Conservation (phyloP, 2,329 filamentous ascomycete species). For the Lecanicillium sp. region DNA sequence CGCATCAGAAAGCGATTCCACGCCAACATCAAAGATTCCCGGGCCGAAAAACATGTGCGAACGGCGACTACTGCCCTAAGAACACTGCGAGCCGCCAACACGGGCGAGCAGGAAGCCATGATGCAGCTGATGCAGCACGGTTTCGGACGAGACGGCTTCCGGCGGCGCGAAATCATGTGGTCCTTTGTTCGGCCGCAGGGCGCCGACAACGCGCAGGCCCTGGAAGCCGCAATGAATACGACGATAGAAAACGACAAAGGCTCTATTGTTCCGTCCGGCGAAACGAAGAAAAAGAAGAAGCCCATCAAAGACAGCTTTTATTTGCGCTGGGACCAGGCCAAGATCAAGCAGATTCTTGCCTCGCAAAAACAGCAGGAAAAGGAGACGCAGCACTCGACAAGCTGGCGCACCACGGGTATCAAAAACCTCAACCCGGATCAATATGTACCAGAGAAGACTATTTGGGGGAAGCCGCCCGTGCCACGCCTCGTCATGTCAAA, state of each 20-base stretch:
- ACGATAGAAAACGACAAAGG: neutral
- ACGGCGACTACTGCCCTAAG: slow-evolving; percentile 36
- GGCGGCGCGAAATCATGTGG: slow-evolving; percentile 39
- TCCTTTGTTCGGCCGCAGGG: slow-evolving; percentile 28
- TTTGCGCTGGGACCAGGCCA: slow-evolving; percentile 40
- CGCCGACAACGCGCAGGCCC: slow-evolving; percentile 30
- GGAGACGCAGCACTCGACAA: slow-evolving; percentile 11
- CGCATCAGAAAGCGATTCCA: slow-evolving; percentile 40
- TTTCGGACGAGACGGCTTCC: slow-evolving; percentile 46
- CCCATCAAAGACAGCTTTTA: slow-evolving; percentile 25
- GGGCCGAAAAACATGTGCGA: slow-evolving; percentile 24
- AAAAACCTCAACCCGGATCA: slow-evolving; percentile 25
- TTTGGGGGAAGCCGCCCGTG: slow-evolving; percentile 40
- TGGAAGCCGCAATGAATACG: slow-evolving; percentile 21
- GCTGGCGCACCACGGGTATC: slow-evolving; percentile 18
- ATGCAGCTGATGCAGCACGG: slow-evolving; percentile 36
- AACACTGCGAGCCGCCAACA: slow-evolving; percentile 44
- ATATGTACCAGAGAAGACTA: slow-evolving; percentile 33
- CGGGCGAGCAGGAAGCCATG: slow-evolving; percentile 40
- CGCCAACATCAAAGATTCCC: slow-evolving; percentile 21
- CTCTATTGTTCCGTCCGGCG: slow-evolving; percentile 1
- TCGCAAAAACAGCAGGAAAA: slow-evolving; percentile 32
- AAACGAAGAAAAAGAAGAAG: slow-evolving; percentile 9
- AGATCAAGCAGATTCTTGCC: slow-evolving; percentile 31
- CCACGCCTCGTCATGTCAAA: slow-evolving; percentile 33